Conservation (phyloP, 768 basidiomycete species). For the Hortiboletus flavorubellus region DNA sequence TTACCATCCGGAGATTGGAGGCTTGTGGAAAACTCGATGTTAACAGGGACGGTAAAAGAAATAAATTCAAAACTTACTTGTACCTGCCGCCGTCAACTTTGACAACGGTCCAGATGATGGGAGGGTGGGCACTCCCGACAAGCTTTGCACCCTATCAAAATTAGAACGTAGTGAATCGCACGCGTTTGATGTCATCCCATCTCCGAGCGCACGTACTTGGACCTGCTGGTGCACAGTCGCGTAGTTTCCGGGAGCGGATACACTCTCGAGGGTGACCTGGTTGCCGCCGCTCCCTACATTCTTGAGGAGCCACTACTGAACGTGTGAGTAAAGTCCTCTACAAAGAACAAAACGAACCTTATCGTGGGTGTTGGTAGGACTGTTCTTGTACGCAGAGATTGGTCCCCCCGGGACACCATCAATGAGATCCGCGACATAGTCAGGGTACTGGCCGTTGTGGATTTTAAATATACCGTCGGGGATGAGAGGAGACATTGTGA, state of each 20-base stretch:
- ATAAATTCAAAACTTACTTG: background rate
- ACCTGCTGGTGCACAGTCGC: background rate
- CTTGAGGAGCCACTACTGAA: background rate
- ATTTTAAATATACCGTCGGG: no score
- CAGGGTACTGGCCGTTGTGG: no score
- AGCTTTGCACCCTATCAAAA: background rate
- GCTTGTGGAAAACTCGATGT: background rate
- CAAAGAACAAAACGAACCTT: no score
- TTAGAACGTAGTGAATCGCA: background rate
- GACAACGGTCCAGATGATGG: background rate
- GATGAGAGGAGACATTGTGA: no score
- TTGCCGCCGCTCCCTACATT: background rate
- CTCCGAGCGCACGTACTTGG: background rate
- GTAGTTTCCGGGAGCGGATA: background rate
- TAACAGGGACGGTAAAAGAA: background rate
- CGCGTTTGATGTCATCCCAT: background rate
- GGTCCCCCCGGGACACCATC: no score
- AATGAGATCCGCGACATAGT: no score
- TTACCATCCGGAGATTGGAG: background rate
- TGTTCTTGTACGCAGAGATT: no score
- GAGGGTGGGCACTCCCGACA: background rate
- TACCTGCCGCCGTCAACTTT: background rate
- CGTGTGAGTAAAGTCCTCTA: background rate
- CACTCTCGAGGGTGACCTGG: background rate
- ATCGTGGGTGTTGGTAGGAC: no score